Base-by-base conservation (phyloP, 345 rosid species). In the Aquilaria yunnanensis region DNA sequence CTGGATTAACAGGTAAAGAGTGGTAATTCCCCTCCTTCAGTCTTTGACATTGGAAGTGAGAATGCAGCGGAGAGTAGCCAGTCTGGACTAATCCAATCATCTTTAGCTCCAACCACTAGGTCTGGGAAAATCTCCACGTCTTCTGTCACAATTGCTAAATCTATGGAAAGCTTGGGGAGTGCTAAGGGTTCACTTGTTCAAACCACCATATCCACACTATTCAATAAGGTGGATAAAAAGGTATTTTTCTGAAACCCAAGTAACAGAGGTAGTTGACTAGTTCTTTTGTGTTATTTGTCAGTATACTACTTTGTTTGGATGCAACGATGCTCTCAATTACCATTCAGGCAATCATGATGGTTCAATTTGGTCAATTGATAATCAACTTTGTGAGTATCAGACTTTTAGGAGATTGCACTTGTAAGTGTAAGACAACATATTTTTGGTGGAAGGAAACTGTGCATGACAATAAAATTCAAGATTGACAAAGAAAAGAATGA, bases 201-300 rank as follows among this genome's bases (percentile, higher is more conserved):
- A 78, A 66, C 92, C 29, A 83, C 92, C 2, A 79, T 93, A 68
- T 73, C 94, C 54, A 80, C 90, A 45, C 63, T 93, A 57, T 88
- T 90, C 73, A 88, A 83, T 71, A 93, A 80, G 73, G 90, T 70
- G 48, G 90, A 77, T 59, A 64, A 84, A 66, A 87, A 84, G 84
- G 93, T 83, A 69, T 60, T 9, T 23, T 0, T 37, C 43, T 37
- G 43, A 9, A 37, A 5, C 8, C 1, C 5, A 5, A 37, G 7
- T 37, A 37, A 37, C 43, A 3, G 23, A 23, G 43, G 43, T 37
- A 37, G 43, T 37, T 37, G 43, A 9, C 6, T 37, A 9, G 43
- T 37, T 37, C 43, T 37, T 37, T 37, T 37, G 43, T 37, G 5
- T 37, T 37, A 37, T 37, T 37, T 37, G 43, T 37, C 43, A 4